Evolutionary conservation across 2,329 filamentous ascomycete genomes (phyloP).

Genomic region (Alternaria tenuissima): DNA sequence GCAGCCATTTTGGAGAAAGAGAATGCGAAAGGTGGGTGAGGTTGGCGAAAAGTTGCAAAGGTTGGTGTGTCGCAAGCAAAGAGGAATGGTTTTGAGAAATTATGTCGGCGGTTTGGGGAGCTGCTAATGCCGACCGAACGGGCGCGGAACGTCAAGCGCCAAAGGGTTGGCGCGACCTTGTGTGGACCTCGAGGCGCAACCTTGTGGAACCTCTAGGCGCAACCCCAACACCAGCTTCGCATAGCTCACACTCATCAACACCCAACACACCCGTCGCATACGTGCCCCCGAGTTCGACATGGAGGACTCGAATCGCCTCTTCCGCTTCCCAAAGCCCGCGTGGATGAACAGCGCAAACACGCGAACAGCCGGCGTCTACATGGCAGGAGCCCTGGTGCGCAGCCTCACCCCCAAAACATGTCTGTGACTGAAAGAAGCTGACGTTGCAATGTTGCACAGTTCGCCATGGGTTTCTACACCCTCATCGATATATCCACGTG

Average conservation of each 20-base stretch:
- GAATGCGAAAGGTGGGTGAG: neutral
- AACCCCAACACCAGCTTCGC: conserved; percentile 19
- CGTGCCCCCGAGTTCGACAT: conserved; percentile 33
- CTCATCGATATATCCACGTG: conserved; percentile 72
- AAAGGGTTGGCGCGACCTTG: conserved; percentile 8
- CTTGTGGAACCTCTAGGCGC: conserved; percentile 13
- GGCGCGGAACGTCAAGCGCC: conserved; percentile 22
- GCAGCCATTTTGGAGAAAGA: conserved; percentile 33
- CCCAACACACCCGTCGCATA: conserved; percentile 6
- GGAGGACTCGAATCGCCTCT: conserved; percentile 64
- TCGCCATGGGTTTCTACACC: conserved; percentile 74
- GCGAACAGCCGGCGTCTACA: conserved; percentile 71
- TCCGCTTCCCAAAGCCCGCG: conserved; percentile 71
- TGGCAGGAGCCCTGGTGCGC: conserved; percentile 70
- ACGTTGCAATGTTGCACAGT: conserved; percentile 54
- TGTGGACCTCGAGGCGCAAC: neutral
- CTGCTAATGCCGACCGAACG: conserved; percentile 3
- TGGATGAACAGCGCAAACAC: conserved; percentile 72
- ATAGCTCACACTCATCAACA: conserved; percentile 18
- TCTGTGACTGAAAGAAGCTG: too few relatives aligned
- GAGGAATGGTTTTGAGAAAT: conserved; percentile 36
- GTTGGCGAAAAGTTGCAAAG: conserved; percentile 1
- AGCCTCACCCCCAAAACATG: neutral
- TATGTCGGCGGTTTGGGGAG: conserved; percentile 22
- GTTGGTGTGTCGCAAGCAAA: neutral